Conservation (phyloP, 371 early-diverging fungal species). For the Phascolomyces articulosus region DNA sequence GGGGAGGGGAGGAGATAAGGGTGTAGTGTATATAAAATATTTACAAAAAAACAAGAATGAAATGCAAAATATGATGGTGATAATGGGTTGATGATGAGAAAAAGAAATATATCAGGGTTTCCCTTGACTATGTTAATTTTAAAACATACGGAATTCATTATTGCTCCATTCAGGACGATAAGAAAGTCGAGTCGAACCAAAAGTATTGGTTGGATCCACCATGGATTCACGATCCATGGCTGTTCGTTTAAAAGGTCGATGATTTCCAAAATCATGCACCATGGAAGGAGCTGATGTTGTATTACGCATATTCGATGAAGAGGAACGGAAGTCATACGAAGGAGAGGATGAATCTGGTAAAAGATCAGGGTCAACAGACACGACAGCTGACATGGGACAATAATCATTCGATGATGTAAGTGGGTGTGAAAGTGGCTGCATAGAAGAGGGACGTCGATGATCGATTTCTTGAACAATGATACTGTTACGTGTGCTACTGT, state of each 20-base stretch:
- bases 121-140: not conserved
- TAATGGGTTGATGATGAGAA: too few species aligned
- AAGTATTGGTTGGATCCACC: not conserved
- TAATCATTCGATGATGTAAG: not conserved
- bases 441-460: too few species aligned
- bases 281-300: slow-evolving; percentile 6
- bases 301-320: not conserved
- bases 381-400: not conserved
- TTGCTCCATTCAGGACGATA: slow-evolving; percentile 29
- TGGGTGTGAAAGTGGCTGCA: too few species aligned
- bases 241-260: slow-evolving; percentile 9
- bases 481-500: not conserved
- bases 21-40: too few species aligned
- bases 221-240: not conserved
- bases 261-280: not conserved
- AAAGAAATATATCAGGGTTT: not conserved
- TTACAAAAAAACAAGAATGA: too few species aligned
- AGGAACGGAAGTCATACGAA: not conserved
- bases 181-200: slow-evolving; percentile 7
- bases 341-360: not conserved
- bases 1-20: too few species aligned
- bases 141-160: slow-evolving; percentile 29
- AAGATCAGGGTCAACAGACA: not conserved
- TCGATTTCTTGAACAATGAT: not conserved
- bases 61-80: too few species aligned